Evolutionary conservation across 225 moss, liverwort and hornwort species (phyloP).

Genomic region (Marchantia paleacea): DNA sequence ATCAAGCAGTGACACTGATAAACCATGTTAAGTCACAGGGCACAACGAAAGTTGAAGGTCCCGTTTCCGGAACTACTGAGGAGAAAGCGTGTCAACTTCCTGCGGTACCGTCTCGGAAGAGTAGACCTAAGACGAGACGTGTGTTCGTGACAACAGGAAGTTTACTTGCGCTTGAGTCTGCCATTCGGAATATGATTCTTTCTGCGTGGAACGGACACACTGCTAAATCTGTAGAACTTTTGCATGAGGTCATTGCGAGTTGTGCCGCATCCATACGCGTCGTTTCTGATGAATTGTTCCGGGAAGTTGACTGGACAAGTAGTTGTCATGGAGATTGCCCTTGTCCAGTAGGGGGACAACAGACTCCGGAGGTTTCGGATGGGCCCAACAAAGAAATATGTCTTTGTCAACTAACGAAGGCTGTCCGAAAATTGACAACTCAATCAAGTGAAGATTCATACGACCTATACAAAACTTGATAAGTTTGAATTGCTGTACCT

Average conservation of each 20-base stretch:
- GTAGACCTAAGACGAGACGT: background rate
- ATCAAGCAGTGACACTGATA: background rate
- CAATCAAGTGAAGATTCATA: background rate
- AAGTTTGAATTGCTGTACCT: background rate
- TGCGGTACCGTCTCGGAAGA: background rate
- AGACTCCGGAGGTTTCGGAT: background rate
- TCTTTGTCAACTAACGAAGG: slow-evolving; percentile 11
- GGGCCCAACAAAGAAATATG: background rate
- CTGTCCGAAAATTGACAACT: background rate
- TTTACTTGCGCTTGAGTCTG: background rate
- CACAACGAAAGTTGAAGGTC: background rate
- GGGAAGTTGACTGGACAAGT: slow-evolving; percentile 9
- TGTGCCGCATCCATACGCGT: slow-evolving; percentile 17
- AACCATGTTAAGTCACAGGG: background rate
- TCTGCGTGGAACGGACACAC: background rate
- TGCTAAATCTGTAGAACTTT: background rate
- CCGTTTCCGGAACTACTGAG: background rate
- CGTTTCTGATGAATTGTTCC: slow-evolving; percentile 1
- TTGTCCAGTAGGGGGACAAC: background rate
- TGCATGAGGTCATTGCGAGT: slow-evolving; percentile 17
- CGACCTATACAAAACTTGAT: background rate
- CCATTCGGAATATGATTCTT: slow-evolving; percentile 11
- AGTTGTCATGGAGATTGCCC: background rate
- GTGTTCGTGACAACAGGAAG: background rate
- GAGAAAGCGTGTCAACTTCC: background rate